Percentiles rank a stretch among this genome's conserved stretches.
Conservation (phyloP, 768 basidiomycete species). For the Coprinellus micaceus region DNA sequence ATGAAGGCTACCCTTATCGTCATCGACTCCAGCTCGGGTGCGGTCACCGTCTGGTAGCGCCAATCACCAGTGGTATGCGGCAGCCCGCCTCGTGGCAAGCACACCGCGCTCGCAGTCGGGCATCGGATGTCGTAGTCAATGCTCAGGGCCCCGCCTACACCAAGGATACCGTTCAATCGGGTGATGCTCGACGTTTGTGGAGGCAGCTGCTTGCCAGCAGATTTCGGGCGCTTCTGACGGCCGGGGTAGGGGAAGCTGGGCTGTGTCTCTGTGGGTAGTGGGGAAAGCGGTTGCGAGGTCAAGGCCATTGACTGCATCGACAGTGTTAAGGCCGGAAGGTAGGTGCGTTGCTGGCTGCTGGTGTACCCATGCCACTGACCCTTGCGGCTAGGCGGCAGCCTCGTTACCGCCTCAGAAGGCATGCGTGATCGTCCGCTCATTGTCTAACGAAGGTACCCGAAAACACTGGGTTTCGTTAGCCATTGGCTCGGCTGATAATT, state of each 20-base stretch:
- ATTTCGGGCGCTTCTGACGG: background rate
- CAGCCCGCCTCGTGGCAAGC: background rate
- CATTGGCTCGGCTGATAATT: too few relatives aligned
- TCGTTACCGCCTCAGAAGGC: too few relatives aligned
- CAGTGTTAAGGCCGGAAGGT: too few relatives aligned
- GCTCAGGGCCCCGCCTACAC: background rate
- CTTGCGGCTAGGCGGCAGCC: too few relatives aligned
- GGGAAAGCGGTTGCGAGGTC: background rate
- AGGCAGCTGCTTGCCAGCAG: background rate
- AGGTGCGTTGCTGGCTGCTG: too few relatives aligned
- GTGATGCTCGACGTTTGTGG: background rate
- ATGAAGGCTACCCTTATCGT: slow-evolving; percentile 3
- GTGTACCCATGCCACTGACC: too few relatives aligned
- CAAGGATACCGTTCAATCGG: background rate
- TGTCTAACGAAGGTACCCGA: too few relatives aligned
- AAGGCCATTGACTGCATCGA: too few relatives aligned
- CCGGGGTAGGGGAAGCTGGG: background rate
- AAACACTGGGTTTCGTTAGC: too few relatives aligned
- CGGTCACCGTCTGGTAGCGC: background rate
- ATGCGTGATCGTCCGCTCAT: too few relatives aligned
- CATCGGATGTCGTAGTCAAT: background rate
- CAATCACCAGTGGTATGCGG: background rate
- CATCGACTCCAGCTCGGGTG: slow-evolving; percentile 1
- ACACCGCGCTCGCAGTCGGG: background rate
- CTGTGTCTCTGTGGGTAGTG: background rate